These are phyloP conservation scores for Paraphoma sp. DNA, from an alignment of 2,329 filamentous ascomycete genomes.

Conservation along the genomic window DNA sequence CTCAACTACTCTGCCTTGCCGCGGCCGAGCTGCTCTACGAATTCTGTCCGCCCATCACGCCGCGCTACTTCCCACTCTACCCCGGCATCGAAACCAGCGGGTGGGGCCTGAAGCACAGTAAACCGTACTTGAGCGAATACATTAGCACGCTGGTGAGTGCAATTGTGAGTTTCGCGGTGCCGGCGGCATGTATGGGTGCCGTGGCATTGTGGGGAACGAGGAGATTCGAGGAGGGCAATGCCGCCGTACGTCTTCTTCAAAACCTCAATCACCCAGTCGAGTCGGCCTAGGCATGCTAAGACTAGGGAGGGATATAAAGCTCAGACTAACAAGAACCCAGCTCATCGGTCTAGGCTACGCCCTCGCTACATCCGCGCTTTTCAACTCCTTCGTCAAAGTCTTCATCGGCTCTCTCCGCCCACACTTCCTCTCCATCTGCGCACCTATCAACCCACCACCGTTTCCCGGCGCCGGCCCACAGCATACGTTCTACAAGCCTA, in stretches of 20 bases:
- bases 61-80: conserved; percentile 61
- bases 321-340: conserved; percentile 11
- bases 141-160: conserved; percentile 71
- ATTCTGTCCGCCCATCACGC: conserved; percentile 61
- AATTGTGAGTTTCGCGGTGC: conserved; percentile 66
- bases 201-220: conserved; percentile 65
- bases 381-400: conserved; percentile 41
- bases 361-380: conserved; percentile 32
- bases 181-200: conserved; percentile 66
- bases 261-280: not conserved
- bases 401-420: conserved; percentile 44
- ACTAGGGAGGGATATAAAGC: not conserved
- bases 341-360: conserved; percentile 40
- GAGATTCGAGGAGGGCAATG: conserved; percentile 61
- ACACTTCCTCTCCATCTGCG: conserved; percentile 40
- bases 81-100: conserved; percentile 12
- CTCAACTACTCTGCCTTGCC: conserved; percentile 66
- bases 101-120: conserved; percentile 64
- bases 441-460: conserved; percentile 10
- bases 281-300: not conserved
- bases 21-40: conserved; percentile 51
- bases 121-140: conserved; percentile 72
- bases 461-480: not conserved
- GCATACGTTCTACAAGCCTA: conserved; percentile 17
- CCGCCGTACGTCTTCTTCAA: conserved; percentile 53